These are phyloP conservation scores for Saposhnikovia divaricata DNA, from an alignment of 129 eudicot species.

Conservation along the genomic window DNA sequence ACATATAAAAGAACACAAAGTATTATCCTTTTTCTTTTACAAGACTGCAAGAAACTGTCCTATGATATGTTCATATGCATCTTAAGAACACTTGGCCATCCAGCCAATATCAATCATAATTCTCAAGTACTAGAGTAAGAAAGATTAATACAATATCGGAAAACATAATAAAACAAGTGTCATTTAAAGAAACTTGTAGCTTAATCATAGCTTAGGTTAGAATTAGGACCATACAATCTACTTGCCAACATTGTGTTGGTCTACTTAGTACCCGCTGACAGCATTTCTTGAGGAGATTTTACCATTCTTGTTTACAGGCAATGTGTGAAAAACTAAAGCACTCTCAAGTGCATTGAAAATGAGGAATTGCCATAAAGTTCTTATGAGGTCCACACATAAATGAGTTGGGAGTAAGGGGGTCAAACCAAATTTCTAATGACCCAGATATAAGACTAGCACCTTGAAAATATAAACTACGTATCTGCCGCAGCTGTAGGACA, in stretches of 20 bases:
- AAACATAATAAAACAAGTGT: neutral
- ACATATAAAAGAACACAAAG: too few relatives aligned
- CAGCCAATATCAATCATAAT: neutral
- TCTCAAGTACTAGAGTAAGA: neutral
- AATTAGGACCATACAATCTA: neutral
- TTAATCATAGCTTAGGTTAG: neutral
- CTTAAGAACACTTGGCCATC: neutral
- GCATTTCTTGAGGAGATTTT: neutral
- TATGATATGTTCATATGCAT: neutral
- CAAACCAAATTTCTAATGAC: neutral
- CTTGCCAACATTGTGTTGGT: neutral
- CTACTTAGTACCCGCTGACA: neutral
- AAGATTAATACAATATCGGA: neutral
- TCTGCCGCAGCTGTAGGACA: neutral
- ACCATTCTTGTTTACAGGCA: neutral
- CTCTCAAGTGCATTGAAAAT: neutral
- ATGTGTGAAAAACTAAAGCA: neutral
- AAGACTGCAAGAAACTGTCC: too few relatives aligned
- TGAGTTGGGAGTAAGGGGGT: neutral
- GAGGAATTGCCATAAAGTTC: neutral
- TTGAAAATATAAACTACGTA: neutral
- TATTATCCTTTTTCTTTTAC: too few relatives aligned
- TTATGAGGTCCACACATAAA: neutral
- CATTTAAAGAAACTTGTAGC: neutral
- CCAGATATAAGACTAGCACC: neutral